Conservation (phyloP, 495 filamentous ascomycete species). For the Podospora tetraspora region DNA sequence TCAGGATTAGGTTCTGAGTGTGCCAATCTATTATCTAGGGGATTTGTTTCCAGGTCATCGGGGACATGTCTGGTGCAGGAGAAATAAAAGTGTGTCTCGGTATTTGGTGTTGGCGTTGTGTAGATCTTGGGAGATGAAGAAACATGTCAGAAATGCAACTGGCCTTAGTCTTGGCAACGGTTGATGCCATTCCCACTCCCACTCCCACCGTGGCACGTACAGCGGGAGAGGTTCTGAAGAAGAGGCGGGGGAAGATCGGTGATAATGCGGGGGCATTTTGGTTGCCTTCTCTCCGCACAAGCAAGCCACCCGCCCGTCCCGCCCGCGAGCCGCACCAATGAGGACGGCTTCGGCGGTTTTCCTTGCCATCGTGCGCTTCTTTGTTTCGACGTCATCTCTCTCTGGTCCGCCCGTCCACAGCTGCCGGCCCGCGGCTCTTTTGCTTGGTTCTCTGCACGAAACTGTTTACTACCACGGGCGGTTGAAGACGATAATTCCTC, state of each 20-base stretch:
- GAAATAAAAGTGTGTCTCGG: not conserved
- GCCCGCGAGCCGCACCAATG: not conserved
- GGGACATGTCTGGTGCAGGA: not conserved
- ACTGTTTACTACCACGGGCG: not conserved
- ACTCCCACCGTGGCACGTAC: not conserved
- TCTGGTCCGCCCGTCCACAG: not conserved
- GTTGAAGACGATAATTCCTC: not conserved
- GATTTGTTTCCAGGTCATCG: not conserved
- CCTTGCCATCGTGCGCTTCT: not conserved
- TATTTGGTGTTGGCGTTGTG: no score
- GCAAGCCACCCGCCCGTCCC: not conserved
- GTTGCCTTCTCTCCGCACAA: not conserved
- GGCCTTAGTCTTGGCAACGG: not conserved
- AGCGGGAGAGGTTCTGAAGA: not conserved
- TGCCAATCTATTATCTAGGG: not conserved
- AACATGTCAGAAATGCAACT: not conserved
- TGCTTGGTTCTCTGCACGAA: not conserved
- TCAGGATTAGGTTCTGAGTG: not conserved
- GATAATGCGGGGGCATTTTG: not conserved
- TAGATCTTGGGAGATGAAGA: no score
- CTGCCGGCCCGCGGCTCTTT: not conserved
- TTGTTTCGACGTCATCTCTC: not conserved
- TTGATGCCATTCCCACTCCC: not conserved
- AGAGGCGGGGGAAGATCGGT: not conserved
- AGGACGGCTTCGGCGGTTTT: not conserved